These are phyloP conservation scores for Pochonia chlamydosporia DNA, from an alignment of 2,329 filamentous ascomycete species.

Conservation along the genomic window DNA sequence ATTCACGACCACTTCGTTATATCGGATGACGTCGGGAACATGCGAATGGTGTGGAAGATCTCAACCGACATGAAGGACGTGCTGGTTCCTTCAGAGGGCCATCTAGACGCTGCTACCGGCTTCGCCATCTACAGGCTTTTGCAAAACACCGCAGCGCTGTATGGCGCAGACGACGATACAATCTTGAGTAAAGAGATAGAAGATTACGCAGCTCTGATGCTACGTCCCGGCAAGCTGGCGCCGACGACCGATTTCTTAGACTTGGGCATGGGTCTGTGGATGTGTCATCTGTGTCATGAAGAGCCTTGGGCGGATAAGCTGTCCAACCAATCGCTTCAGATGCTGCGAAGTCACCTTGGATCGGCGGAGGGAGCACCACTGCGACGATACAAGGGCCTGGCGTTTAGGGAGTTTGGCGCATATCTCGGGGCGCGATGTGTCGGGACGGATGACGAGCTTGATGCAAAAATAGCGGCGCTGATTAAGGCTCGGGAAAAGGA, in stretches of 20 bases:
- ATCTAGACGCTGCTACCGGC: slow-evolving; percentile 50
- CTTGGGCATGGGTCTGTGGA: slow-evolving; percentile 55
- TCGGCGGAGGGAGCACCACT: slow-evolving; percentile 13
- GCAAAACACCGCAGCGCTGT: slow-evolving; percentile 30
- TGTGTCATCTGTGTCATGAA: slow-evolving; percentile 41
- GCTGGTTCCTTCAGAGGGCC: slow-evolving; percentile 45
- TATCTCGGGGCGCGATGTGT: slow-evolving; percentile 41
- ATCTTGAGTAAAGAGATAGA: slow-evolving; percentile 41
- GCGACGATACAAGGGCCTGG: slow-evolving; percentile 26
- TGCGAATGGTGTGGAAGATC: slow-evolving; percentile 51
- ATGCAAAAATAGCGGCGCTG: slow-evolving; percentile 18
- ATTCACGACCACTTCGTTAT: slow-evolving; percentile 48
- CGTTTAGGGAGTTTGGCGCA: slow-evolving; percentile 50
- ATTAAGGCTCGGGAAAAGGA: slow-evolving; percentile 28
- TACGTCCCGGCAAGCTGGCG: slow-evolving; percentile 30
- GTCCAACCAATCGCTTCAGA: slow-evolving; percentile 20
- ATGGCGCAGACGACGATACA: slow-evolving; percentile 5
- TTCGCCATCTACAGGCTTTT: slow-evolving; percentile 44
- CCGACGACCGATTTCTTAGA: slow-evolving; percentile 47
- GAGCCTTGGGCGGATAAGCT: slow-evolving; percentile 43
- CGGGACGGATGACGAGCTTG: slow-evolving; percentile 25
- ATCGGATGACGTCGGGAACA: slow-evolving; percentile 8
- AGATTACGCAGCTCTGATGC: slow-evolving; percentile 45
- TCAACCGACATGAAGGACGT: slow-evolving; percentile 39
- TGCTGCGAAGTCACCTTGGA: slow-evolving; percentile 17